These are phyloP conservation scores for Aspergillus ruber DNA, from an alignment of 2,329 filamentous ascomycete species.

Conservation along the genomic window DNA sequence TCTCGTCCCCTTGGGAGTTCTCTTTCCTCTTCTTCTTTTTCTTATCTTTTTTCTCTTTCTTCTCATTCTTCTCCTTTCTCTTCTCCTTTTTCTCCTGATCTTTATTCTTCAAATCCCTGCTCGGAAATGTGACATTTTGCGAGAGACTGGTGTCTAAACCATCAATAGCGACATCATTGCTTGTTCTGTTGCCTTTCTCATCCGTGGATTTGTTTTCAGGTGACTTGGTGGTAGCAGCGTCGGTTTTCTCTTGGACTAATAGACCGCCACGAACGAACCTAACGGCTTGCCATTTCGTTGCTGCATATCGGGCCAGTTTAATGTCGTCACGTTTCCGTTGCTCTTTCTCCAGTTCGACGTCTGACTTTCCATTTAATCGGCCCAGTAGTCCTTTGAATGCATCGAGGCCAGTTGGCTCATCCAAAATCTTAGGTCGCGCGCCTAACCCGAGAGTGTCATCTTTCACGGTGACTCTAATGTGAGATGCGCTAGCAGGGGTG, in stretches of 20 bases:
- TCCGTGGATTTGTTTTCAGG: slow-evolving; percentile 31
- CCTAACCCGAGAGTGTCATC: slow-evolving; percentile 89
- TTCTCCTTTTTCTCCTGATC: slow-evolving; percentile 16
- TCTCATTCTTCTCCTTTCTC: slow-evolving; percentile 14
- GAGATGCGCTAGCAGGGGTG: slow-evolving; percentile 72
- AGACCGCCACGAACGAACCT: slow-evolving; percentile 84
- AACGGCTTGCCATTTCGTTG: slow-evolving; percentile 70
- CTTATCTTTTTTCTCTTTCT: slow-evolving; percentile 27
- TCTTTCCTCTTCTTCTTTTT: slow-evolving; percentile 26
- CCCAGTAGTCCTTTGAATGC: slow-evolving; percentile 82
- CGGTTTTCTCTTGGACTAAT: slow-evolving; percentile 53
- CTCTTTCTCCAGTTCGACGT: slow-evolving; percentile 65
- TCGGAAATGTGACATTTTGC: slow-evolving; percentile 12
- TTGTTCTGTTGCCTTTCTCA: slow-evolving; percentile 5
- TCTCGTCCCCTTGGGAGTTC: slow-evolving; percentile 12
- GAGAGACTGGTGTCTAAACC: slow-evolving; percentile 6
- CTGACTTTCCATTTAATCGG: slow-evolving; percentile 79
- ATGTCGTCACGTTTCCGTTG: slow-evolving; percentile 61
- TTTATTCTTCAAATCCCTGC: slow-evolving; percentile 11
- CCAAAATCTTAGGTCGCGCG: slow-evolving; percentile 63
- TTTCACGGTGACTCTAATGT: slow-evolving; percentile 78
- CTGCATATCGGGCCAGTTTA: slow-evolving; percentile 66
- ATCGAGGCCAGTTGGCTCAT: slow-evolving; percentile 74
- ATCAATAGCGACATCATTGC: slow-evolving; percentile 1
- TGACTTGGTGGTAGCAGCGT: slow-evolving; percentile 29